A percentile compares a stretch with the other conserved stretches of the same genome.
Evolutionary conservation across 176 grass and related monocot species (phyloP).

Genomic region (Eragrostis curvula): DNA sequence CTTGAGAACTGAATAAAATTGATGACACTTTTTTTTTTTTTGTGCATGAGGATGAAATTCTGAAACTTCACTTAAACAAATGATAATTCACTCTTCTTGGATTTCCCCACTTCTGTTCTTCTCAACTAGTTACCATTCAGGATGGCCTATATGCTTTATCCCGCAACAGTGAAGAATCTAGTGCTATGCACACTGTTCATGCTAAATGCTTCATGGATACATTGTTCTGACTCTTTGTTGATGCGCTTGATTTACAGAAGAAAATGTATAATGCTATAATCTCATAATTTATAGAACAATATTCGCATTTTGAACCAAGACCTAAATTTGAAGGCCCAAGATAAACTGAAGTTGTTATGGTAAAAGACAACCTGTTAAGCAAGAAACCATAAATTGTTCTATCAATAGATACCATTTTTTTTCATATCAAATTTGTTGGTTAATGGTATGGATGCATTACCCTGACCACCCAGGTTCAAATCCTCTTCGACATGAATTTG

Average conservation of each 20-base stretch:
- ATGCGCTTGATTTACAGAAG: not conserved
- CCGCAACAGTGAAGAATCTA: not conserved
- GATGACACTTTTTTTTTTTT: not conserved
- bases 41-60: not conserved
- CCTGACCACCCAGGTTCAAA: too few relatives aligned
- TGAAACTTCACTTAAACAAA: not conserved
- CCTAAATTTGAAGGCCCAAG: not conserved
- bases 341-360: not conserved
- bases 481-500: too few relatives aligned
- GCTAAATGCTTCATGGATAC: not conserved
- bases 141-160: not conserved
- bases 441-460: too few relatives aligned
- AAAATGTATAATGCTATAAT: not conserved
- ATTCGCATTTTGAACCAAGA: not conserved
- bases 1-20: not conserved
- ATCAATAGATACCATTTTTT: conserved; percentile 9
- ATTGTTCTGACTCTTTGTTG: not conserved
- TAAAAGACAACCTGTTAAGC: not conserved
- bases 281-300: not conserved
- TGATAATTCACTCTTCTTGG: not conserved
- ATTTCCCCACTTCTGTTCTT: not conserved
- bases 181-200: not conserved
- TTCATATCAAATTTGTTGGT: not conserved
- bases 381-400: not conserved
- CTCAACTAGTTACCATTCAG: not conserved